Evolutionary conservation across 1,139 yeast genomes (phyloP).

Genomic region (Yarrowia galli): DNA sequence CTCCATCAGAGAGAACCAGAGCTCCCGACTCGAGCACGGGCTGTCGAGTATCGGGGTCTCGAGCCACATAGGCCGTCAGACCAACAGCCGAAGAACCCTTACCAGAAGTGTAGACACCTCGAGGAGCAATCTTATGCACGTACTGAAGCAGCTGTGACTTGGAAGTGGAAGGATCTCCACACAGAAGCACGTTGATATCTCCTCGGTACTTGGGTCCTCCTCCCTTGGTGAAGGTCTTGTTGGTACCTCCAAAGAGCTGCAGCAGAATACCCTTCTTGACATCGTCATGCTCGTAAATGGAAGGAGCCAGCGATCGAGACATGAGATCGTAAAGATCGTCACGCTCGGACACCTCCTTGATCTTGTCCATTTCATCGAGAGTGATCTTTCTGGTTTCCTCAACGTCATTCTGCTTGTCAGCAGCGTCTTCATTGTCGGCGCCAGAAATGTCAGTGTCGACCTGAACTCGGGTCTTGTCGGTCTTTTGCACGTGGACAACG

Average conservation of each 20-base stretch:
- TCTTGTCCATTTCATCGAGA: constrained; percentile 70
- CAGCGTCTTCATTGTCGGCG: constrained; percentile 39
- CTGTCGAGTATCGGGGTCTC: constrained; percentile 93
- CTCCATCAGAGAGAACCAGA: constrained; percentile 94
- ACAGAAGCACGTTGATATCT: constrained; percentile 84
- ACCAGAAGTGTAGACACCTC: constrained; percentile 98
- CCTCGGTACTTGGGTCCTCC: constrained; percentile 89
- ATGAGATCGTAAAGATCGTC: constrained; percentile 86
- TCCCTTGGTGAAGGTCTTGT: constrained; percentile 86
- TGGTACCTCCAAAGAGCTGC: constrained; percentile 95
- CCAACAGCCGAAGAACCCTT: constrained; percentile 99
- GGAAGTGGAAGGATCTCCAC: constrained; percentile 99
- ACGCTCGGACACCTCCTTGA: constrained; percentile 67
- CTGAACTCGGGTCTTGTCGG: constrained; percentile 82
- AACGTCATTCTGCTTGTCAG: constrained; percentile 57
- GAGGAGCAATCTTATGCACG: constrained; percentile 95
- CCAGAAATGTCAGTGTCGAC: constrained; percentile 74
- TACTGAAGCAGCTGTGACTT: constrained; percentile 93
- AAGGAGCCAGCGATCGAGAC: constrained; percentile 92
- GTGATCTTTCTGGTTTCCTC: constrained; percentile 77
- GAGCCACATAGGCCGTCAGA: constrained; percentile 92
- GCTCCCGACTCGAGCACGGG: constrained; percentile 96
- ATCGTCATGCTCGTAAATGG: constrained; percentile 94
- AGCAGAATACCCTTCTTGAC: constrained; percentile 92
- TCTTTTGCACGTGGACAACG: constrained; percentile 89